These are phyloP conservation scores for Neonectria neomacrospora DNA, from an alignment of 2,329 filamentous ascomycete genomes.

Conservation along the genomic window DNA sequence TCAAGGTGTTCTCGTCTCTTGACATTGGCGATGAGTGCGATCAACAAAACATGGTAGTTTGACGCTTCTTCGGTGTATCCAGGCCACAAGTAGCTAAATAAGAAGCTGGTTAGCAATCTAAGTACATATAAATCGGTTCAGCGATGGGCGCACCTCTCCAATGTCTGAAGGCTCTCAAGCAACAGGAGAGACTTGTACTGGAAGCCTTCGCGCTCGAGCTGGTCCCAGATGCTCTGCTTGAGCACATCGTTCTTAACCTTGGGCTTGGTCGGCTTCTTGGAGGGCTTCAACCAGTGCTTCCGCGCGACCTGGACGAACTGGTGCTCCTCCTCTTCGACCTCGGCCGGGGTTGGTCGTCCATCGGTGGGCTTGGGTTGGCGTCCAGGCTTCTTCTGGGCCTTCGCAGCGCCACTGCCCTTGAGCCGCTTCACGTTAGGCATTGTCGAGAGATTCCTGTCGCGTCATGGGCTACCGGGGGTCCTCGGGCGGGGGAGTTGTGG, in stretches of 20 bases:
- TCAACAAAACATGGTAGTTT: slow-evolving; percentile 89
- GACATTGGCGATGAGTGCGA: slow-evolving; percentile 86
- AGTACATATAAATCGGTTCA: slow-evolving; percentile 18
- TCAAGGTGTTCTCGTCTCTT: slow-evolving; percentile 89
- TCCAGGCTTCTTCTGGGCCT: slow-evolving; percentile 48
- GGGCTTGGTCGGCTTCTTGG: slow-evolving; percentile 69
- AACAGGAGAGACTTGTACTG: slow-evolving; percentile 80
- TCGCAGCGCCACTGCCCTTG: slow-evolving; percentile 62
- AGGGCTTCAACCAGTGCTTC: slow-evolving; percentile 82
- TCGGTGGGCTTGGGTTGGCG: slow-evolving; percentile 54
- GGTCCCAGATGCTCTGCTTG: slow-evolving; percentile 90
- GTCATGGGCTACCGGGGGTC: slow-evolving; percentile 34
- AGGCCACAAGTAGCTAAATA: slow-evolving; percentile 86
- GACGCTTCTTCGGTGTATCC: slow-evolving; percentile 89
- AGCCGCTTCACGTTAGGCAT: slow-evolving; percentile 72
- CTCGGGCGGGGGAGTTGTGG: slow-evolving; percentile 20
- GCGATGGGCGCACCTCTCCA: slow-evolving; percentile 73
- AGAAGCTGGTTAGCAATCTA: slow-evolving; percentile 40
- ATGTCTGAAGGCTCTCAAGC: slow-evolving; percentile 88
- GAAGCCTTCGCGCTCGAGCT: slow-evolving; percentile 84
- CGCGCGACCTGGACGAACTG: slow-evolving; percentile 81
- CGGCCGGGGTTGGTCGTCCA: slow-evolving; percentile 66
- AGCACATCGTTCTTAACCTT: slow-evolving; percentile 87
- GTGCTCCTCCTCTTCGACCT: slow-evolving; percentile 77
- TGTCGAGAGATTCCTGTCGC: slow-evolving; percentile 34